A percentile compares a stretch with the other conserved stretches of the same genome.
Evolutionary conservation across 805 yeast genomes (phyloP).

Genomic region (Wickerhamiella lipophila): DNA sequence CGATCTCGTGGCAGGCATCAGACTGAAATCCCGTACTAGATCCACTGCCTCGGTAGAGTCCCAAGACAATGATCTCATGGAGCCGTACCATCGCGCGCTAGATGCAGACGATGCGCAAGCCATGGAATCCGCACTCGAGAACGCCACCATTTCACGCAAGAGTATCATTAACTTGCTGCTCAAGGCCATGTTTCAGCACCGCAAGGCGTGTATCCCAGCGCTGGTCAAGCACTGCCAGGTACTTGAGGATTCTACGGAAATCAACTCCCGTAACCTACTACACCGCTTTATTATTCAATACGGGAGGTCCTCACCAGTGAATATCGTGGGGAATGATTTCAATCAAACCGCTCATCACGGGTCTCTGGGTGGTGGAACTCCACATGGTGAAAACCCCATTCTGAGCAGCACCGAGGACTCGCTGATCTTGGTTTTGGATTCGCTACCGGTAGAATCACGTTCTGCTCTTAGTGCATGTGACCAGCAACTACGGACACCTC

Average conservation of each 20-base stretch:
- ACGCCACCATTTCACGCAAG: constrained; percentile 41
- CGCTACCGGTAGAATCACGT: constrained; percentile 42
- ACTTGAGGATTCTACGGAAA: constrained; percentile 52
- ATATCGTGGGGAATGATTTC: constrained; percentile 10
- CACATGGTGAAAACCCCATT: neutral
- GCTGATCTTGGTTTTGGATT: constrained; percentile 34
- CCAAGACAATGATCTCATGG: constrained; percentile 1
- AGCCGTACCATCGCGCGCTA: constrained; percentile 21
- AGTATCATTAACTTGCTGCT: constrained; percentile 21
- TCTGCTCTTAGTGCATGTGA: constrained; percentile 53
- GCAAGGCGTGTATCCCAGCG: constrained; percentile 42
- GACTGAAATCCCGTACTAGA: neutral
- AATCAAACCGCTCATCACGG: constrained; percentile 1
- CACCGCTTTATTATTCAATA: constrained; percentile 71
- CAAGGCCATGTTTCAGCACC: constrained; percentile 16
- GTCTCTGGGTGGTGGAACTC: neutral
- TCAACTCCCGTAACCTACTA: constrained; percentile 70
- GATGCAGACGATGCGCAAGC: constrained; percentile 35
- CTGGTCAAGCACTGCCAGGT: constrained; percentile 40
- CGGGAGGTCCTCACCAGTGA: constrained; percentile 37
- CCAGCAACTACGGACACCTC: constrained; percentile 66
- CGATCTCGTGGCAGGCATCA: constrained; percentile 12
- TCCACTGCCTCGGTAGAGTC: constrained; percentile 8
- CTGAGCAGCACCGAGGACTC: constrained; percentile 6
- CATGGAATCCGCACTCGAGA: constrained; percentile 33